These are phyloP conservation scores for Emmonsiellopsis sp. DNA, from an alignment of 2,329 filamentous ascomycete genomes.

Conservation along the genomic window DNA sequence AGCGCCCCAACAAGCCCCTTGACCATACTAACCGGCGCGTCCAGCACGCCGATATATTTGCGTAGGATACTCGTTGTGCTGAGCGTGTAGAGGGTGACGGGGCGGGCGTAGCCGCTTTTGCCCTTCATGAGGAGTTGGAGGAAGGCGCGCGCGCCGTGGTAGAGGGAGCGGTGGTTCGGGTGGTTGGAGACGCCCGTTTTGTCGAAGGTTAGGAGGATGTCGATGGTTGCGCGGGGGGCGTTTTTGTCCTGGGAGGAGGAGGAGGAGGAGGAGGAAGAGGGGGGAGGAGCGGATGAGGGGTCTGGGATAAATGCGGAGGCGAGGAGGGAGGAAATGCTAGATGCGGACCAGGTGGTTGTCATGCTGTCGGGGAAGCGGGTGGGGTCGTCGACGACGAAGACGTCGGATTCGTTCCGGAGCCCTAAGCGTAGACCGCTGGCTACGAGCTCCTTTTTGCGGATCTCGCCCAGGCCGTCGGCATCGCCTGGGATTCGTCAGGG, in stretches of 20 bases:
- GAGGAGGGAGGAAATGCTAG: constrained; percentile 61
- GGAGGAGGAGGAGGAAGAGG: constrained; percentile 13
- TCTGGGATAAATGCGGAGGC: constrained; percentile 65
- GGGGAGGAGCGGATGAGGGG: constrained; percentile 28
- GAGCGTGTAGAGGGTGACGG: constrained; percentile 79
- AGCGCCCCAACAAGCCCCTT: constrained; percentile 40
- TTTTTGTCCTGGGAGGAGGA: constrained; percentile 26
- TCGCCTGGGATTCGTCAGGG: constrained; percentile 47
- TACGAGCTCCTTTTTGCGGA: constrained; percentile 71
- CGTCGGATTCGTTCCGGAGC: constrained; percentile 63
- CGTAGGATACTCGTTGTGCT: constrained; percentile 61
- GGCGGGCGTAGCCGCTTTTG: constrained; percentile 56
- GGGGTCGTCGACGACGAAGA: constrained; percentile 74
- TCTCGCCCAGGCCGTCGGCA: constrained; percentile 77
- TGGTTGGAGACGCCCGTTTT: constrained; percentile 71
- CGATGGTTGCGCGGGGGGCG: constrained; percentile 52
- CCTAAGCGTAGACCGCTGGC: constrained; percentile 73
- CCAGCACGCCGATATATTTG: constrained; percentile 74
- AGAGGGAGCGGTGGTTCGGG: constrained; percentile 87
- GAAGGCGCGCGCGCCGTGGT: constrained; percentile 70
- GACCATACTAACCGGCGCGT: constrained; percentile 62
- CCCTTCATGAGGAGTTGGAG: constrained; percentile 56
- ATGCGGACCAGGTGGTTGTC: constrained; percentile 65
- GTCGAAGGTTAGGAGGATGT: constrained; percentile 88
- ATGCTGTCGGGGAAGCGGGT: constrained; percentile 81